Evolutionary conservation across 2,329 filamentous ascomycete genomes (phyloP).

Genomic region (Botrytis paeoniae): DNA sequence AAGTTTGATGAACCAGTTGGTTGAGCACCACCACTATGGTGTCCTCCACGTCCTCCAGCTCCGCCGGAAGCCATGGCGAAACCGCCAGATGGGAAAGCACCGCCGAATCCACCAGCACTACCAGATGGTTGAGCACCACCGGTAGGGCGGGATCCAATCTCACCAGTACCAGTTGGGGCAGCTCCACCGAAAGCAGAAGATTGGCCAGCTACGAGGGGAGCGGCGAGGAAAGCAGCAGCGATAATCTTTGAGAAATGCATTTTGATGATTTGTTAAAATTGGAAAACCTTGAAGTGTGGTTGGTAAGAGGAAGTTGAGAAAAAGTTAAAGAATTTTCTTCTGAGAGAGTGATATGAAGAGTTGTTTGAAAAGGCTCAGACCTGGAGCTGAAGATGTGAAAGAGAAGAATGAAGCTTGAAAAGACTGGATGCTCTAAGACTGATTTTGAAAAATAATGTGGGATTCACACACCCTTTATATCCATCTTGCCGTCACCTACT

Average conservation of each 20-base stretch:
- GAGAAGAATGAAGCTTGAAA: slow-evolving; percentile 10
- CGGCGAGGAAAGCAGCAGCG: slow-evolving; percentile 13
- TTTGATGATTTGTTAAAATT: not conserved
- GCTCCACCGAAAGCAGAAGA: not conserved
- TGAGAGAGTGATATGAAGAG: slow-evolving; percentile 10
- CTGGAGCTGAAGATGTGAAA: slow-evolving; percentile 15
- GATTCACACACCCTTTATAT: slow-evolving; percentile 3
- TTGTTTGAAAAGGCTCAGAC: slow-evolving; percentile 14
- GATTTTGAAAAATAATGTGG: not conserved
- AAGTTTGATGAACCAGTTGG: not conserved
- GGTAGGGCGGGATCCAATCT: not conserved
- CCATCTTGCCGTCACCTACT: not conserved
- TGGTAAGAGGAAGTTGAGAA: not conserved
- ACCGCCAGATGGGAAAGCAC: not conserved
- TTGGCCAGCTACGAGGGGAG: slow-evolving; percentile 7
- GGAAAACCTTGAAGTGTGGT: not conserved
- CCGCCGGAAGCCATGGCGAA: not conserved
- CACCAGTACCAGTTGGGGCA: slow-evolving; percentile 1
- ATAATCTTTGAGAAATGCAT: slow-evolving; percentile 16
- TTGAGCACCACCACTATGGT: not conserved
- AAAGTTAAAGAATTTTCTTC: not conserved
- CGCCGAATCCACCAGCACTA: not conserved
- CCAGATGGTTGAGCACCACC: not conserved
- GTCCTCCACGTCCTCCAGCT: not conserved
- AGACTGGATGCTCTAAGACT: slow-evolving; percentile 18